Evolutionary conservation across 495 filamentous ascomycete species (phyloP), one percentile per base, ranked within the genome.

Genomic region (Delitschia confertaspora): DNA sequence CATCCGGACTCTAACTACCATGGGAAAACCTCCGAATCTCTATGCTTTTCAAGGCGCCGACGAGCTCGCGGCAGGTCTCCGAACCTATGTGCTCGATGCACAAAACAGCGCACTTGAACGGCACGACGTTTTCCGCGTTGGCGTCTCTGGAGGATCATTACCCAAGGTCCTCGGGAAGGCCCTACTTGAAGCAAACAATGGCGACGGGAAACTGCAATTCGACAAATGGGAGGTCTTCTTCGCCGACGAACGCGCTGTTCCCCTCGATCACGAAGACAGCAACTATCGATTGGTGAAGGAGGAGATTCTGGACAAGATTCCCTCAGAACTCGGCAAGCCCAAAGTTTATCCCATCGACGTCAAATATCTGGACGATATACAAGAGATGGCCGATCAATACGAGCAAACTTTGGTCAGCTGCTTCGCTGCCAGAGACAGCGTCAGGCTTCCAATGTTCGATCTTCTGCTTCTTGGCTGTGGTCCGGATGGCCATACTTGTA

Each of bases 181-280:
- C 2, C 78, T 98, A 7, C 75, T 96, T 3, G 62, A 78, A 4
- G 18, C 0, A 64, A 73, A 45, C 25, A 60, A 61, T 24, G 61
- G 67, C 8, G 78, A 80, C 19, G 79, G 85, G 46, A 69, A 65
- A 6, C 64, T 87, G 42, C 69, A 79, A 51, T 95, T 89, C 70
- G 69, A 70, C 58, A 87, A 83, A 59, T 98, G 91, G 91, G 82
- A 96, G 54, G 83, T 98, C 60, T 98, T 95, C 74, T 96, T 95
- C 66, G 89, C 89, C 50, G 91, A 98, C 56, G 91, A 98, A 73
- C 85, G 91, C 52, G 82, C 82, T 20, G 93, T 98, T 21, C 85
- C 93, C 7, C 80, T 95, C 54, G 78, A 88, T 60, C 79, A 96
- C 65, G 69, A 72, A 33, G 93, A 98, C 67, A 94, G 87, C 69